phyloP scores from a whole-genome alignment of 1,284 basidiomycete genomes.

The Mycosarcoma maydis region DNA sequence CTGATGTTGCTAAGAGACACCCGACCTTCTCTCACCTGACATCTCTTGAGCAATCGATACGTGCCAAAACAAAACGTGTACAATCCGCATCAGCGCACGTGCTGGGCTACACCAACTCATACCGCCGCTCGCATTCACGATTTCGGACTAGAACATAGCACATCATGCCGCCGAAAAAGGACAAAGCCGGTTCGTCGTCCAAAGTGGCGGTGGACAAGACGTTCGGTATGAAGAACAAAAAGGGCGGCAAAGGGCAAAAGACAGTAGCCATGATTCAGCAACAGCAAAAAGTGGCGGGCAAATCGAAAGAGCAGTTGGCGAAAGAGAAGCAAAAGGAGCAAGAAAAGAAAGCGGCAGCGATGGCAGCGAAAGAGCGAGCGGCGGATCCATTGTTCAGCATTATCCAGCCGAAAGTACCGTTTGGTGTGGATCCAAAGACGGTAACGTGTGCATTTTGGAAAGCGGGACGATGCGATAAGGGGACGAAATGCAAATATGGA shows the following conservation, averaged over 20 bases:
- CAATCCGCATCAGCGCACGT: no score
- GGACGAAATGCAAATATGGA: slow-evolving; percentile 88
- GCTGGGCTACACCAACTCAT: no score
- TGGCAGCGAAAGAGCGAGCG: slow-evolving; percentile 77
- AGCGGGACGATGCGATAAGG: slow-evolving; percentile 64
- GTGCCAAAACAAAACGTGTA: no score
- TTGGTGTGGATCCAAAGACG: slow-evolving; percentile 75
- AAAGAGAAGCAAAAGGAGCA: slow-evolving; percentile 79
- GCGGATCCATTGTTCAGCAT: slow-evolving; percentile 64
- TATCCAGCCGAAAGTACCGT: slow-evolving; percentile 79
- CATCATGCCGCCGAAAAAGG: slow-evolving; percentile 60
- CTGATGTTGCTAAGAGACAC: no score
- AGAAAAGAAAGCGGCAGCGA: slow-evolving; percentile 84
- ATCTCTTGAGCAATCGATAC: no score
- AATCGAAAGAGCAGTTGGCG: slow-evolving; percentile 83
- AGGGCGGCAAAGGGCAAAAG: slow-evolving; percentile 90
- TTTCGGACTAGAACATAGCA: no score
- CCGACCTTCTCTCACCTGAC: no score
- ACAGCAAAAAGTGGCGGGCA: slow-evolving; percentile 72
- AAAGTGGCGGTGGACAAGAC: slow-evolving; percentile 64
- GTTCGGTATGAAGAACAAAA: slow-evolving; percentile 91
- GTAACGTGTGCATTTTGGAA: slow-evolving; percentile 65
- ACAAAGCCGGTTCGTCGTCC: slow-evolving; percentile 70
- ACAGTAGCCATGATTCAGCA: slow-evolving; percentile 81
- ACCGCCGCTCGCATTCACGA: no score